Evolutionary conservation across 352 stramenopile species (phyloP).

Genomic region (Phytophthora cryptogea): DNA sequence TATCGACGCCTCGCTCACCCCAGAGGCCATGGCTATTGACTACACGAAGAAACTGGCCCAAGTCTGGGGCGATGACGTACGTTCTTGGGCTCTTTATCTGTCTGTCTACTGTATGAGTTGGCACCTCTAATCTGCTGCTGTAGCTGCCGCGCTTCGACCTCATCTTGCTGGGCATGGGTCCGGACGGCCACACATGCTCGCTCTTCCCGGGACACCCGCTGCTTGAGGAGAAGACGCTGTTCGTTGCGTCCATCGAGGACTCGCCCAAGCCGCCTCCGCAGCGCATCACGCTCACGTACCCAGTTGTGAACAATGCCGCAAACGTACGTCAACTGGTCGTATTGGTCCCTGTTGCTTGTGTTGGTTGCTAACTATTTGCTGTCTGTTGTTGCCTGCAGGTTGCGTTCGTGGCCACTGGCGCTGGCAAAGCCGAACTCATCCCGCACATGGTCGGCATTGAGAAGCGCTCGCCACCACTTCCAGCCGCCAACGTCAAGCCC

Average conservation of each 20-base stretch:
- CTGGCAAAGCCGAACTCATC: conserved; percentile 89
- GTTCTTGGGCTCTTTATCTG: neutral
- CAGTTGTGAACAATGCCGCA: conserved; percentile 92
- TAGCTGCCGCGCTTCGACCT: conserved; percentile 94
- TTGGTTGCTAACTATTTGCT: conserved; percentile 12
- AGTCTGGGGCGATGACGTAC: conserved; percentile 68
- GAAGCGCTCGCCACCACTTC: conserved; percentile 60
- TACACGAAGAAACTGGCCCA: conserved; percentile 74
- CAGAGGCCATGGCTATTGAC: conserved; percentile 62
- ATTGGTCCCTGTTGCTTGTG: neutral
- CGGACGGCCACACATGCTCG: conserved; percentile 98
- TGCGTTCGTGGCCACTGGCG: conserved; percentile 91
- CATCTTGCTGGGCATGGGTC: conserved; percentile 96
- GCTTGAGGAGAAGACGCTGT: conserved; percentile 81
- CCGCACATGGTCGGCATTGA: conserved; percentile 77
- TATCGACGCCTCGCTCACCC: conserved; percentile 85
- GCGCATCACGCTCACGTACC: conserved; percentile 97
- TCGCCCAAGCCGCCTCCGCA: conserved; percentile 97
- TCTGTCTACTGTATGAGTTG: too few relatives aligned
- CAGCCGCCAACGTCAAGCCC: conserved; percentile 74
- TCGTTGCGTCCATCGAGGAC: conserved; percentile 95
- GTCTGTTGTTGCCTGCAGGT: conserved; percentile 50
- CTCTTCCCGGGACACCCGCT: conserved; percentile 96
- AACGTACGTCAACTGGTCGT: conserved; percentile 48
- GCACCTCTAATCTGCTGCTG: neutral